Evolutionary conservation across 495 filamentous ascomycete genomes (phyloP), one percentile per base, ranked within the genome.

Genomic region (Penicillium antarcticum): DNA sequence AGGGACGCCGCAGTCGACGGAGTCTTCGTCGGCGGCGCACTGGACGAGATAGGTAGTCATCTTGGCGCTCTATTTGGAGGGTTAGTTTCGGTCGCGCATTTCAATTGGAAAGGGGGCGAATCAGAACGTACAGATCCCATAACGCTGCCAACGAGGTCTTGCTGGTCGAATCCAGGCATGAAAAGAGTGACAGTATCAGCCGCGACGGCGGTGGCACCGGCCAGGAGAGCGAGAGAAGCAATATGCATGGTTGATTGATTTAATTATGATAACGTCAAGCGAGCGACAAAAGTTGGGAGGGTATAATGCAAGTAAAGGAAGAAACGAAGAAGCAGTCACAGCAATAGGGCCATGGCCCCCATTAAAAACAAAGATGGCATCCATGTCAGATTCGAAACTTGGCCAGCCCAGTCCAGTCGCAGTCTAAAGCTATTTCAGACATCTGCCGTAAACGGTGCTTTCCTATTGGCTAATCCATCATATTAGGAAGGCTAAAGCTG

Each of bases 131-230:
- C 56, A 12, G 45, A 38, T 37, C 56, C 56, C 10, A 58, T 14
- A 12, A 58, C 31, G 31, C 46, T 58, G 19, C 24, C 56, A 0
- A 45, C 42, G 24, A 54, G 13, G 2, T 47, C 7, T 13, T 50
- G 56, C 12, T 10, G 14, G 13, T 54, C 56, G 26, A 55, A 55
- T 14, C 56, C 56, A 2, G 51, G 51, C 11, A 58, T 41, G 51
- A 55, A 55, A 38, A 58, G 51, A 21, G 51, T 47, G 46, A 55
- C 51, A 7, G 51, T 55, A 12, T 54, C 42, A 32, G 51, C 56
- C 13, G 32, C 51, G 12, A 39, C 37, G 12, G 48, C 8, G 11
- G 56, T 32, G 21, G 51, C 56, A 9, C 56, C 46, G 17, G 37
- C 56, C 35, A 58, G 32, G 11, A 58, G 35, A 46, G 51, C 51